A percentile compares a stretch with the other conserved stretches of the same genome.
These are phyloP conservation scores for Adansonia gregorii DNA, from an alignment of 441 rosid species.

Conservation along the genomic window DNA sequence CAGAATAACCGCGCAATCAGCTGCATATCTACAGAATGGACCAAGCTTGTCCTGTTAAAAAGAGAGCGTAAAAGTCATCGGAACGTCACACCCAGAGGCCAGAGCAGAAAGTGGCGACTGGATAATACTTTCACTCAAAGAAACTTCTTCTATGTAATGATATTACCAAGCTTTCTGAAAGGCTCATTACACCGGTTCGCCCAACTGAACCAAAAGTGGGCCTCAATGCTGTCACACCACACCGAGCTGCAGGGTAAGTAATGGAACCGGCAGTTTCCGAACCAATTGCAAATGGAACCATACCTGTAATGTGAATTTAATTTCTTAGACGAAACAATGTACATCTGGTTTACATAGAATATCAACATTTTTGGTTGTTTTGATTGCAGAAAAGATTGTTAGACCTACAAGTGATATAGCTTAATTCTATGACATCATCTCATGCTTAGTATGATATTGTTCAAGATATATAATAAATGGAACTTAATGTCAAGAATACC, in stretches of 20 bases:
- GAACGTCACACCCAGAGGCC: background rate
- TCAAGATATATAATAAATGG: background rate
- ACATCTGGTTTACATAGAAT: background rate
- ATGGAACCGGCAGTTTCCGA: conserved; percentile 95
- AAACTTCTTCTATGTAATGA: background rate
- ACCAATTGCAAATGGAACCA: conserved; percentile 95
- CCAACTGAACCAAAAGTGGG: conserved; percentile 89
- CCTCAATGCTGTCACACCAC: conserved; percentile 87
- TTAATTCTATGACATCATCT: conserved; percentile 3
- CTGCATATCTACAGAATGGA: conserved; percentile 85
- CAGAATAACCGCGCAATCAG: conserved; percentile 66
- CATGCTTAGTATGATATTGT: background rate
- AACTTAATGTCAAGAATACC: conserved; percentile 43
- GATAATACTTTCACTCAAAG: background rate
- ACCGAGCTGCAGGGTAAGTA: conserved; percentile 78
- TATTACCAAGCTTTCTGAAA: conserved; percentile 85
- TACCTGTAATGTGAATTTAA: conserved; percentile 44
- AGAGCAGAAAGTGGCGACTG: background rate
- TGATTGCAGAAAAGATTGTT: background rate
- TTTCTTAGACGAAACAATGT: conserved; percentile 1
- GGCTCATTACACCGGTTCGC: conserved; percentile 90
- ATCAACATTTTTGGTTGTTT: background rate
- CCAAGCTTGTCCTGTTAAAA: conserved; percentile 83
- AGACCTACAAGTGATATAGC: background rate
- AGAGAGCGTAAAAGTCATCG: conserved; percentile 7